These are phyloP conservation scores for Apiospora arundinis DNA, from an alignment of 2,329 filamentous ascomycete species.

Conservation along the genomic window DNA sequence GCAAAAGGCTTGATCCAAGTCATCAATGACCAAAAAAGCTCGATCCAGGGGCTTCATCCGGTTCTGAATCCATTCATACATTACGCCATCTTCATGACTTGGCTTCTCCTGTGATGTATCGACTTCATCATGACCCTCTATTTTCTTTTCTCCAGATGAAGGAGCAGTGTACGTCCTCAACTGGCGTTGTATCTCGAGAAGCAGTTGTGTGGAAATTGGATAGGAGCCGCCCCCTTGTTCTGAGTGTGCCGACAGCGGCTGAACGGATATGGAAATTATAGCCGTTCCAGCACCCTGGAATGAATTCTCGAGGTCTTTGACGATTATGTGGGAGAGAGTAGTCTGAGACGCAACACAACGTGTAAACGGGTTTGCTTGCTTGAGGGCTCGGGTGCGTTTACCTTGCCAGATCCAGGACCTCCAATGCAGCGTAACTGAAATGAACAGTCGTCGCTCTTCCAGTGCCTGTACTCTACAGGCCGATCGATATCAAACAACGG, in stretches of 20 bases:
- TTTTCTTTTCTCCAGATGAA: neutral
- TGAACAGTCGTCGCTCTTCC: neutral
- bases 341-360: neutral
- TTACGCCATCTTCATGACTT: neutral
- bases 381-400: neutral
- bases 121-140: too few relatives aligned
- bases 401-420: constrained; percentile 15
- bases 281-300: neutral
- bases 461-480: neutral
- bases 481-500: neutral
- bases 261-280: neutral
- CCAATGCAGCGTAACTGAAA: constrained; percentile 8
- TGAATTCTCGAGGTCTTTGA: neutral
- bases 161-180: neutral
- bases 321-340: neutral
- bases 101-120: neutral
- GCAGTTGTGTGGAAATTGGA: neutral
- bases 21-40: neutral
- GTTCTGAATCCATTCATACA: neutral
- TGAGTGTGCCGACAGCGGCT: neutral
- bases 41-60: neutral
- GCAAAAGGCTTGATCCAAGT: neutral
- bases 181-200: neutral
- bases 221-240: neutral
- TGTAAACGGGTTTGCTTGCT: neutral